These are phyloP conservation scores for Gaultheria prostrata DNA, from an alignment of 148 eudicot genomes.

Conservation along the genomic window DNA sequence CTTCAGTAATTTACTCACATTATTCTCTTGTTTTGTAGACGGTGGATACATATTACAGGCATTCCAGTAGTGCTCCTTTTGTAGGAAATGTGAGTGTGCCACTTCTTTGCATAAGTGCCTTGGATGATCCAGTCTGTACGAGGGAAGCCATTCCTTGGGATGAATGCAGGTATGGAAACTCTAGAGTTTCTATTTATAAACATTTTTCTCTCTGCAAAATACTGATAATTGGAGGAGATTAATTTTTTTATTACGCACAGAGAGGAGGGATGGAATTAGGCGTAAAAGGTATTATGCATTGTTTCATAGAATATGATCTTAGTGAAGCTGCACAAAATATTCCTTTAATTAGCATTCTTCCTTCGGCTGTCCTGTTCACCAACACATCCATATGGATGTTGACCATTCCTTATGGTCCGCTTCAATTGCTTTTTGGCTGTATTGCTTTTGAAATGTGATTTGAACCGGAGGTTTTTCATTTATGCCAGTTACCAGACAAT, in stretches of 20 bases:
- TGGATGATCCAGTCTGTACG: conserved; percentile 96
- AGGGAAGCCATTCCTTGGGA: conserved; percentile 96
- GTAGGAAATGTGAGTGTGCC: conserved; percentile 77
- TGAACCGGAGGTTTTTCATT: not conserved
- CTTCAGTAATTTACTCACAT: conserved; percentile 18
- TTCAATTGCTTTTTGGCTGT: not conserved
- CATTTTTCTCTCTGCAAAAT: not conserved
- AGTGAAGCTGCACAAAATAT: no score
- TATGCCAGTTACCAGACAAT: not conserved
- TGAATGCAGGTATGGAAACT: conserved; percentile 72
- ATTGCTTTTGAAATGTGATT: not conserved
- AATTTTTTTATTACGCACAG: not conserved
- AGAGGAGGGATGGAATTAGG: not conserved
- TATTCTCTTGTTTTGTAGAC: conserved; percentile 46
- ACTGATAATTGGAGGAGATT: not conserved
- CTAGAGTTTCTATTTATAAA: conserved; percentile 4
- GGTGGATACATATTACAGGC: conserved; percentile 84
- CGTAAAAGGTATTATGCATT: not conserved
- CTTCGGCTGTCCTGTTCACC: not conserved
- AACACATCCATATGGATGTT: not conserved
- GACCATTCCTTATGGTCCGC: not conserved
- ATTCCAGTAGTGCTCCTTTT: conserved; percentile 54
- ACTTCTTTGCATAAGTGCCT: conserved; percentile 81
- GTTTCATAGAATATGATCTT: not conserved
- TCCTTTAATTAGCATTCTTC: not conserved